Evolutionary conservation across 176 grass and related monocot genomes (phyloP), one percentile per base, ranked within the genome.

Genomic region (Raddia guianensis): DNA sequence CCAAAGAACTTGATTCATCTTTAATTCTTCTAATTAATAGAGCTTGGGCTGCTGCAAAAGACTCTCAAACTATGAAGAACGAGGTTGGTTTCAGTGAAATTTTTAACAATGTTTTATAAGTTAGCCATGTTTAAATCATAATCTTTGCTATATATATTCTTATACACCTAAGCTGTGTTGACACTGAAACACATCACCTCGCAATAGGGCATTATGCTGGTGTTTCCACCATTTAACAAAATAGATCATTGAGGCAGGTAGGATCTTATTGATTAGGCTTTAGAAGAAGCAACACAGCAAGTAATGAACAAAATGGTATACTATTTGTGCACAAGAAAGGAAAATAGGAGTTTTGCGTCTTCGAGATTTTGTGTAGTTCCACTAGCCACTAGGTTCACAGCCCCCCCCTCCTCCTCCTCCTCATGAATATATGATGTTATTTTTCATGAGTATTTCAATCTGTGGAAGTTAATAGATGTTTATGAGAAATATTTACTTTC

Each of bases 1-100:
- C 87, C 61, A 97, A 94, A 80, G 91, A 97, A 80, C 91, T 94
- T 58, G 90, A 97, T 83, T 94, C 95, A n/a, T 92, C 95, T 6
- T 79, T 98, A 66, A 83, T 98, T 92, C 95, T 94, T 84, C 83
- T 98, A 12, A 92, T 97, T 80, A 94, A 93, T 72, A 79, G 81
- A 77, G 86, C 95, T 67, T 98, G 95, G 95, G 87, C 95, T 70
- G 85, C 92, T 66, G 86, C 95, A 83, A 98, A 98, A 80, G 88
- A 94, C 34, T 92, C 95, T 73, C 67, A 78, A 67, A 92, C 77
- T 46, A 90, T 88, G 48, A 92, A 91, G 35, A 83, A 90, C 56
- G 86, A 98, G 86, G 86, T 88, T 73, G 71, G 90, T 92, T 12
- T 45, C 20, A 45, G 7, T 67, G 43, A 32, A 72, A 73, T 34